A percentile compares a stretch with the other conserved stretches of the same genome.
Evolutionary conservation across 495 filamentous ascomycete genomes (phyloP).

Genomic region (Acidiella bohemica): DNA sequence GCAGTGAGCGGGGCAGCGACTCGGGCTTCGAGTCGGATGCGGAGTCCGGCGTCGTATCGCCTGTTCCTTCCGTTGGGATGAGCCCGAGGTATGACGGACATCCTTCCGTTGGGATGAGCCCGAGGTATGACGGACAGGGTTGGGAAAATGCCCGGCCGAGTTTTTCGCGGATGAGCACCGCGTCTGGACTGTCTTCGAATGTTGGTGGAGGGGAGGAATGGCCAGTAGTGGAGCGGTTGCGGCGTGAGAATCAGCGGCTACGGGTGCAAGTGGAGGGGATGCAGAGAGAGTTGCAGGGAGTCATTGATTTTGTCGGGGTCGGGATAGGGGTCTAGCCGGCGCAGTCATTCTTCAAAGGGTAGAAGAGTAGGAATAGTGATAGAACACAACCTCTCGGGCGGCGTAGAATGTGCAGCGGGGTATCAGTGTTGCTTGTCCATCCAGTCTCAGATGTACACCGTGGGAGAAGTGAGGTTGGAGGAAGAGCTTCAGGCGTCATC

Average conservation of each 20-base stretch:
- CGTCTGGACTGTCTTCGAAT: not conserved
- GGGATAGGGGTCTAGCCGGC: constrained; percentile 4
- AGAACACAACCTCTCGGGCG: no score
- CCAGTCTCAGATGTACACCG: no score
- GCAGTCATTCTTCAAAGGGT: no score
- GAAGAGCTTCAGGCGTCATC: no score
- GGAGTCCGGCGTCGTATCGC: constrained; percentile 17
- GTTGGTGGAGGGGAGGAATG: constrained; percentile 11
- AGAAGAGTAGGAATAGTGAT: no score
- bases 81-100: constrained; percentile 8
- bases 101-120: not conserved
- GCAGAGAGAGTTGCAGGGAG: constrained; percentile 24
- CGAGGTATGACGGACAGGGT: not conserved
- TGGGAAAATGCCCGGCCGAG: not conserved
- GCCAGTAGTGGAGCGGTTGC: constrained; percentile 13
- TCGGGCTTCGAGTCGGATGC: constrained; percentile 19
- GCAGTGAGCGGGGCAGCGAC: constrained; percentile 25
- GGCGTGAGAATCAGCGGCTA: constrained; percentile 23
- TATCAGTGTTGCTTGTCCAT: no score
- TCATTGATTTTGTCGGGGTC: constrained; percentile 25
- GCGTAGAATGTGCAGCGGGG: no score
- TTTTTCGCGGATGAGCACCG: not conserved
- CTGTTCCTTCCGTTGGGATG: constrained; percentile 3
- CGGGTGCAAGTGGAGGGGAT: constrained; percentile 20
- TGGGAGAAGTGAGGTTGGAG: no score